Conservation (phyloP, 2,329 filamentous ascomycete species). For the Anthostomella pinea region DNA sequence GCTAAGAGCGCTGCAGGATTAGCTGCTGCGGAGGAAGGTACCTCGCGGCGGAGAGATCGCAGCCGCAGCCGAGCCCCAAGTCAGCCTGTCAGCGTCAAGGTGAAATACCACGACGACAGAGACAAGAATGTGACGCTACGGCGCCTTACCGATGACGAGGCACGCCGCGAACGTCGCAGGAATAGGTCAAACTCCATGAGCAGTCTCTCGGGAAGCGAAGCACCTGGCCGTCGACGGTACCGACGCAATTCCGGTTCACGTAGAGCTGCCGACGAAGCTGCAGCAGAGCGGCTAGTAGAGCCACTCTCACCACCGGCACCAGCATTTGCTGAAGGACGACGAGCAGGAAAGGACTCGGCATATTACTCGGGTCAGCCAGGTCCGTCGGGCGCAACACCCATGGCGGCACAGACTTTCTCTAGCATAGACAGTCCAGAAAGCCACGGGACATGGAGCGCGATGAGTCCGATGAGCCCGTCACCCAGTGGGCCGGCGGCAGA, state of each 20-base stretch:
- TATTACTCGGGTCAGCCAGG: constrained; percentile 56
- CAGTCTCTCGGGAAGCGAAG: constrained; percentile 56
- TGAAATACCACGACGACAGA: constrained; percentile 59
- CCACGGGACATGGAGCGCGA: constrained; percentile 53
- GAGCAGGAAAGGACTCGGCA: constrained; percentile 55
- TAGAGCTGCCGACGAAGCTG: constrained; percentile 40
- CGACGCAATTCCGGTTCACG: constrained; percentile 51
- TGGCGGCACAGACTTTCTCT: constrained; percentile 44
- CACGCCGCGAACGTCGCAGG: constrained; percentile 39
- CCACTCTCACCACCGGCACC: constrained; percentile 55
- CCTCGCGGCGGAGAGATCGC: constrained; percentile 29
- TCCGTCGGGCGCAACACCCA: constrained; percentile 38
- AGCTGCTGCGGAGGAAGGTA: constrained; percentile 47
- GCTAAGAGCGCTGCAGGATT: constrained; percentile 46
- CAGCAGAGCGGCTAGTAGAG: constrained; percentile 42
- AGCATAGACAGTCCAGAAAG: constrained; percentile 44
- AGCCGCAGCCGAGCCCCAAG: constrained; percentile 42
- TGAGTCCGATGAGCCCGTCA: constrained; percentile 50
- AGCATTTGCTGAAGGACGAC: constrained; percentile 50
- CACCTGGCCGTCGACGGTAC: constrained; percentile 48
- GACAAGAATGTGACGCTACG: constrained; percentile 61
- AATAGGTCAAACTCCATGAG: constrained; percentile 50
- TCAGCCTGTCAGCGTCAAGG: constrained; percentile 54
- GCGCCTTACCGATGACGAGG: constrained; percentile 59
- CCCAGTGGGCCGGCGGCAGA: constrained; percentile 39